Percentiles rank a stretch among this genome's conserved stretches.
Evolutionary conservation across 345 rosid species (phyloP).

Genomic region (Brassica carinata): DNA sequence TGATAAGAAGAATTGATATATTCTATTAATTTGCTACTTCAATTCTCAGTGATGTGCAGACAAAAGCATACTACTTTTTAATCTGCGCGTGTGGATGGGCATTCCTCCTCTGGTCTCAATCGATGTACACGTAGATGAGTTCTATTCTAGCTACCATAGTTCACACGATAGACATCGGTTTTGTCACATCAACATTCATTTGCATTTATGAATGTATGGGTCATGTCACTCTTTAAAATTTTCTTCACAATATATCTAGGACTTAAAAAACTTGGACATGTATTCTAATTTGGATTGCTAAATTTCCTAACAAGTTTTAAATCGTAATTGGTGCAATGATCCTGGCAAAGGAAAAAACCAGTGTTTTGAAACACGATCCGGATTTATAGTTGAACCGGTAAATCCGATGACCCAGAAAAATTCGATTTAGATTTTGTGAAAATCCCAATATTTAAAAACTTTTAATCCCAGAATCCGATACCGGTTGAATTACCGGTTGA

Average conservation of each 20-base stretch:
- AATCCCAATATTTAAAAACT: too few relatives aligned
- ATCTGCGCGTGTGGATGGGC: slow-evolving; percentile 57
- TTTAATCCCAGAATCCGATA: too few relatives aligned
- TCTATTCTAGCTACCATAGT: neutral
- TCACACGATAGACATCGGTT: slow-evolving; percentile 2
- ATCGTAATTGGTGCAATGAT: neutral
- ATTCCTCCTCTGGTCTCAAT: slow-evolving; percentile 41
- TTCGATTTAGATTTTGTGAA: neutral
- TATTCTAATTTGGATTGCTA: neutral
- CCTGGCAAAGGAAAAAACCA: neutral
- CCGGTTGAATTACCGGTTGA: too few relatives aligned
- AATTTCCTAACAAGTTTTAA: neutral
- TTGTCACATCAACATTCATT: slow-evolving; percentile 31
- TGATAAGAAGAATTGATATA: neutral
- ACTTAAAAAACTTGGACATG: neutral
- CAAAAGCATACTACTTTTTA: slow-evolving; percentile 33
- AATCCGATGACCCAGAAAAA: too few relatives aligned
- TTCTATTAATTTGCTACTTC: slow-evolving; percentile 11
- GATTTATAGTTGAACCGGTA: too few relatives aligned
- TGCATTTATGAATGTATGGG: slow-evolving; percentile 28
- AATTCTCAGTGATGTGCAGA: slow-evolving; percentile 31
- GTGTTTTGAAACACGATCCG: too few relatives aligned
- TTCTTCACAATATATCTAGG: neutral
- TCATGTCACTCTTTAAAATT: slow-evolving; percentile 16
- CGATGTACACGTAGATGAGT: slow-evolving; percentile 39